Percentiles rank a stretch among this genome's conserved stretches.
Conservation (phyloP, 1,284 basidiomycete genomes). For the Fomitopsis betulina region DNA sequence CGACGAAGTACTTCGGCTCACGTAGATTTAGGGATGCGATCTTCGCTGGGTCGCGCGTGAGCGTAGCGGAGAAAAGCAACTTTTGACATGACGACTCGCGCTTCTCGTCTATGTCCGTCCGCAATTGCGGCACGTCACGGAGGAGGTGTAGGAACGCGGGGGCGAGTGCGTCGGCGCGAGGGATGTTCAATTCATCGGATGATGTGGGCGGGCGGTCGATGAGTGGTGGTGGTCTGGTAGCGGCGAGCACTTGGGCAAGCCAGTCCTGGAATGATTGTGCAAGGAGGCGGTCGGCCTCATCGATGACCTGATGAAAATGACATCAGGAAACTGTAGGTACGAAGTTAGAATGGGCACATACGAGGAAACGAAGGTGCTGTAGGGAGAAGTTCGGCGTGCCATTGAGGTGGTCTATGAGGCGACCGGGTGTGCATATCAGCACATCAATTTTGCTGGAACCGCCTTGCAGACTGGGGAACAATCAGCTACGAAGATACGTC, state of each 20-base stretch:
- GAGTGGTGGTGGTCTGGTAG: constrained; percentile 49
- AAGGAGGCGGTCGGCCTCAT: constrained; percentile 94
- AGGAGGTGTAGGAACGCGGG: constrained; percentile 52
- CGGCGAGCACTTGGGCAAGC: constrained; percentile 76
- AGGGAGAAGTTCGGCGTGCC: constrained; percentile 88
- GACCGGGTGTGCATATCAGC: constrained; percentile 92
- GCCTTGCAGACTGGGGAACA: constrained; percentile 47
- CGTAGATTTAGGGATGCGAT: constrained; percentile 79
- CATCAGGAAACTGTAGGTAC: neutral
- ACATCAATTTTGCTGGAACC: constrained; percentile 91
- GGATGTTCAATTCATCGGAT: constrained; percentile 6
- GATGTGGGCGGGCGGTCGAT: constrained; percentile 4
- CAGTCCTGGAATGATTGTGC: constrained; percentile 97
- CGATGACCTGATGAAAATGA: constrained; percentile 67
- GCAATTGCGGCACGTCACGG: constrained; percentile 31
- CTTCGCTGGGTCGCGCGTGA: constrained; percentile 92
- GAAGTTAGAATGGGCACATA: constrained; percentile 25
- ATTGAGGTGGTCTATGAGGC: constrained; percentile 90
- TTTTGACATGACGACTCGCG: constrained; percentile 82
- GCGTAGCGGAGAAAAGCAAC: constrained; percentile 93
- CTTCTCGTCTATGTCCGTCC: constrained; percentile 50
- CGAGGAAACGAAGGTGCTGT: constrained; percentile 91
- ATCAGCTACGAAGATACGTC: neutral
- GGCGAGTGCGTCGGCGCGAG: constrained; percentile 50
- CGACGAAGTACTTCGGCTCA: constrained; percentile 86